Conservation (phyloP, 257 asterid species). For the Penstemon newberryi region DNA sequence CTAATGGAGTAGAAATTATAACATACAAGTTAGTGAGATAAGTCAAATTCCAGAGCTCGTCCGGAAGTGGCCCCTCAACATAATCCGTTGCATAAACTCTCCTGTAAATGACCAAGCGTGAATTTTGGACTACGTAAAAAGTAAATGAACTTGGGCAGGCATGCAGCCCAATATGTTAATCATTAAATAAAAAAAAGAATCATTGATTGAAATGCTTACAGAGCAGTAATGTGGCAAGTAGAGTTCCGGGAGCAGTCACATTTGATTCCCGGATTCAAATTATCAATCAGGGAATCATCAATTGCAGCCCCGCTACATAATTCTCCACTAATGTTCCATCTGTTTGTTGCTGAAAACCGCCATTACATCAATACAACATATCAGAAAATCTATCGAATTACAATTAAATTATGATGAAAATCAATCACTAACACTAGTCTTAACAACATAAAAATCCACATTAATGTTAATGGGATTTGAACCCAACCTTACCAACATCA, state of each 20-base stretch:
- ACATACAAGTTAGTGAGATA: conserved; percentile 39
- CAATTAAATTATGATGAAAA: too few species aligned
- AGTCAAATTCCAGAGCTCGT: conserved; percentile 56
- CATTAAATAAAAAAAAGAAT: too few species aligned
- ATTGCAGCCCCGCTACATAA: conserved; percentile 44
- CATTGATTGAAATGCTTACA: conserved; percentile 33
- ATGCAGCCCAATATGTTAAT: too few species aligned
- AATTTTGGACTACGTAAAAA: neutral
- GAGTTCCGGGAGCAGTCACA: conserved; percentile 43
- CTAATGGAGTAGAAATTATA: neutral
- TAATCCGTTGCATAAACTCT: conserved; percentile 36
- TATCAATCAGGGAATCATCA: conserved; percentile 25
- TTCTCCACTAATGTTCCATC: conserved; percentile 56
- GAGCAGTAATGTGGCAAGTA: conserved; percentile 45
- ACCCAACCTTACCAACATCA: too few species aligned
- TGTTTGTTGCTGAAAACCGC: conserved; percentile 20
- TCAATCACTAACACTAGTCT: too few species aligned
- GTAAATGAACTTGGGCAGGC: too few species aligned
- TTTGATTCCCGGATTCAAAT: conserved; percentile 44
- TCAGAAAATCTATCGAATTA: too few species aligned
- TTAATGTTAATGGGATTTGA: too few species aligned
- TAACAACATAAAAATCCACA: too few species aligned
- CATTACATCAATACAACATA: too few species aligned
- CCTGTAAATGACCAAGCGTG: conserved; percentile 26
- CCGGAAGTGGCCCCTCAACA: conserved; percentile 42